Evolutionary conservation across 2,329 filamentous ascomycete species (phyloP), one percentile per base, ranked within the genome.

Genomic region (Botrytis fragariae): DNA sequence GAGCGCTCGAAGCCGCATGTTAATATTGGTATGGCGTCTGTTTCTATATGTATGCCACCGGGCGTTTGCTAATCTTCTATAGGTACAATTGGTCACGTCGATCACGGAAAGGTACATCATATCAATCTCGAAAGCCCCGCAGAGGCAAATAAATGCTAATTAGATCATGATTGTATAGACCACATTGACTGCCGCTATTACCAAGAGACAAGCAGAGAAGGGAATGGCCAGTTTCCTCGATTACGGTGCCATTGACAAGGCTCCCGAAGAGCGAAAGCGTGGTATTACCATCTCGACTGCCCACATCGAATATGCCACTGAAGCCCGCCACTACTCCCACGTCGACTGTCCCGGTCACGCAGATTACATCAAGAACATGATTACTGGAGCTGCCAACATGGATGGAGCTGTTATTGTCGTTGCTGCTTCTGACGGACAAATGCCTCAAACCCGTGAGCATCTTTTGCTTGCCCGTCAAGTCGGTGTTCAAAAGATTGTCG

Each of bases 281-380:
- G 96, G 96, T 91, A 99, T 99, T 86, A 99, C 96, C 83, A 99
- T 99, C 83, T 95, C 96, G 74, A 97, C 96, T 72, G 94, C 96
- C 78, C 96, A 99, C 86, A 97, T 99, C 86, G 96, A 99, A 87
- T 99, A 98, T 88, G 86, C 93, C 80, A 99, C 96, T 83, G 93
- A 97, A 0, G 88, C 87, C 83, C 92, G 96, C 82, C 96, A 99
- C 88, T 99, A 99, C 87, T 96, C 96, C 81, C 96, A 99, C 90
- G 96, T 99, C 87, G 96, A 99, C 90, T 99, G 96, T 86, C 96
- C 96, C 74, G 96, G 96, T 86, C 96, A 99, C 92, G 96, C 96
- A 85, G 96, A 99, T 94, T 99, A 99, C 89, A 98, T 99, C 88
- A 99, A 99, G 91, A 99, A 99, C 92, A 99, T 99, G 96, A 99